Conservation (phyloP, 768 basidiomycete species). For the Lentinula aciculospora region DNA sequence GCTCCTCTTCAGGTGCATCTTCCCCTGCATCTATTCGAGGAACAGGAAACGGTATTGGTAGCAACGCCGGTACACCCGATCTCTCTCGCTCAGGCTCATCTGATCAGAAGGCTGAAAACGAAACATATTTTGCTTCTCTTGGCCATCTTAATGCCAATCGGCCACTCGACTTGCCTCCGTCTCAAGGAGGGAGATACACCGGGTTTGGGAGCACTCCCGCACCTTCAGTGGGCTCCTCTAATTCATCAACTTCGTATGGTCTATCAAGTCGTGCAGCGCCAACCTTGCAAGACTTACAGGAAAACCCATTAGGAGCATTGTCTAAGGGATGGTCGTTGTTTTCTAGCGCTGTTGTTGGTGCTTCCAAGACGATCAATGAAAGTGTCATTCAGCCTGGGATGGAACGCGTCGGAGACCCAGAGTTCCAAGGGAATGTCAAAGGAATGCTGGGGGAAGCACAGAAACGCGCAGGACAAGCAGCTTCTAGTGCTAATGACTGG, state of each 20-base stretch:
- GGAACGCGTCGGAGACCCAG: slow-evolving; percentile 76
- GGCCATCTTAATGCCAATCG: slow-evolving; percentile 79
- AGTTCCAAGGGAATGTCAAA: slow-evolving; percentile 66
- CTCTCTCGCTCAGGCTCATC: slow-evolving; percentile 15
- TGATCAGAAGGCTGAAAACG: slow-evolving; percentile 78
- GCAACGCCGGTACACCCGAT: slow-evolving; percentile 40
- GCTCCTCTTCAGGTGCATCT: slow-evolving; percentile 40
- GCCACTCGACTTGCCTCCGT: slow-evolving; percentile 78
- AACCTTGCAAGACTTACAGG: slow-evolving; percentile 73
- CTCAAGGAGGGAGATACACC: slow-evolving; percentile 88
- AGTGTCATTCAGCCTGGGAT: slow-evolving; percentile 89
- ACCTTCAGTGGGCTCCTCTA: slow-evolving; percentile 33
- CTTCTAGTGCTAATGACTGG: slow-evolving; percentile 71
- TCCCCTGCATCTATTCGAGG: slow-evolving; percentile 45
- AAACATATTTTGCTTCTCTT: slow-evolving; percentile 78
- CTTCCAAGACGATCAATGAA: slow-evolving; percentile 73
- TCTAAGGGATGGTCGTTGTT: slow-evolving; percentile 97
- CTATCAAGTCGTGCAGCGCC: slow-evolving; percentile 81
- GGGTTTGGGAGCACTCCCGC: slow-evolving; percentile 90
- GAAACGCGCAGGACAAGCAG: slow-evolving; percentile 55
- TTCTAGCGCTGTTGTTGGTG: slow-evolving; percentile 76
- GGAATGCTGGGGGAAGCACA: slow-evolving; percentile 70
- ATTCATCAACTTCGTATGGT: slow-evolving; percentile 66
- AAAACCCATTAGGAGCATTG: slow-evolving; percentile 79
- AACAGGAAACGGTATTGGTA: slow-evolving; percentile 21